Base-by-base conservation (phyloP, 225 moss, liverwort and hornwort genomes). In the Neckera pumila region DNA sequence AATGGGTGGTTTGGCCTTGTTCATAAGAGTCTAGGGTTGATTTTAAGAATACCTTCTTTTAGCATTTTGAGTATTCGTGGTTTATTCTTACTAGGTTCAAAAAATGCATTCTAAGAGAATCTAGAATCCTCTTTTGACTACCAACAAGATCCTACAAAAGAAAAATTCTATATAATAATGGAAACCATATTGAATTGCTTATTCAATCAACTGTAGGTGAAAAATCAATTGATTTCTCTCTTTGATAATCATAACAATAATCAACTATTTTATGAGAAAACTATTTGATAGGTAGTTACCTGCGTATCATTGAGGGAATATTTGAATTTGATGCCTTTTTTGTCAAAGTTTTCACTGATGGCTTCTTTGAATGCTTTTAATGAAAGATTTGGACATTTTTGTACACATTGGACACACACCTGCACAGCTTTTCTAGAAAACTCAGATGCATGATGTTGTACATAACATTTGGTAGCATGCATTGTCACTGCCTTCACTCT, bases 321-420 rank as follows among this genome's bases (percentile, higher is more conserved):
- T 54, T 38, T 91, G 64, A 93, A 93, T 85, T 93, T 93, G 51
- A 64, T 4, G 6, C 89, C 87, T 34, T 85, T 87, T 62, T 90
- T 91, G 18, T 88, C 84, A 22, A 92, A 93, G 71, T 93, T 93
- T 84, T 93, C 93, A 72, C 63, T 84, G 27, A 93, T 93, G 49
- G 93, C 91, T 86, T 90, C 91, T 77, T 89, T 91, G 65, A 93
- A 93, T 56, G 88, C 88, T 81, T 90, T 90, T 71, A 91, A 31
- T 25, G 86, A 74, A 14, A 93, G 89, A 54, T 93, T 93, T 26
- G 93, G 93, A 74, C 91, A 93, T 73, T 87, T 89, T 6, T 91
- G 90, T 17, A 86, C 12, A 64, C 93, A 93, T 13, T 80, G 86
- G 64, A 88, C 22, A 33, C 54, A 90, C 7, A 93, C 93, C 92